Base-by-base conservation (phyloP, 495 filamentous ascomycete genomes). In the Hypoxylon lienhwacheense region DNA sequence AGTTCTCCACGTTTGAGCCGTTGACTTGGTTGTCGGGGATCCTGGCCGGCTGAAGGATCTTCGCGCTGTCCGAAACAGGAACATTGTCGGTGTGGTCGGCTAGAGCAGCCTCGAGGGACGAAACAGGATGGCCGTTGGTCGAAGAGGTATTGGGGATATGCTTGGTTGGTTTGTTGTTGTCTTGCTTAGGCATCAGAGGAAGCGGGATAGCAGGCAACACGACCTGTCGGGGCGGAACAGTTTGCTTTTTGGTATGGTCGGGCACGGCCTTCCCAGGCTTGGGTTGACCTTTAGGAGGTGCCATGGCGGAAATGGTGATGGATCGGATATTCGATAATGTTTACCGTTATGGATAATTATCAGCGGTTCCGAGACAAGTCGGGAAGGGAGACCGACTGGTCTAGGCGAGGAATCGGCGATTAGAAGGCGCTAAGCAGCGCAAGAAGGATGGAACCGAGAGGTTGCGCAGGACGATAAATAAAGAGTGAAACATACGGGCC, bases 191-290 rank as follows among this genome's bases (percentile, higher is more conserved):
- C 21, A 73, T 65, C 35, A 70, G 68, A 12, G 70, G 54, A 29
- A 74, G 57, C 10, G 72, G 72, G 33, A 74, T 71, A 11, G 69
- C 72, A 42, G 72, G 70, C 4, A 72, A 44, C 5, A 70, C 65
- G 19, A 61, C 37, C 14, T 66, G 67, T 45, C 69, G 70, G 11
- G 49, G 34, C 17, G 40, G 22, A 25, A 41, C 42, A 36, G 25
- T 28, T 29, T 51, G 56, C 33, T 62, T 65, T 35, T 63, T 67
- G 42, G 55, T 32, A 53, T 57, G 48, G 20, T 55, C 55, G 25
- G 62, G 44, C 49, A 34, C 46, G n/a, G 55, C 52, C 49, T 53
- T 60, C 46, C 32, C 47, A 45, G 61, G 58, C 45, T 56, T 67
- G 5, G 58, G 28, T 47, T 59, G 52, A 37, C 50, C 53, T 33